These are phyloP conservation scores for Lactifluus rugatus DNA, from an alignment of 768 basidiomycete genomes.

Conservation along the genomic window DNA sequence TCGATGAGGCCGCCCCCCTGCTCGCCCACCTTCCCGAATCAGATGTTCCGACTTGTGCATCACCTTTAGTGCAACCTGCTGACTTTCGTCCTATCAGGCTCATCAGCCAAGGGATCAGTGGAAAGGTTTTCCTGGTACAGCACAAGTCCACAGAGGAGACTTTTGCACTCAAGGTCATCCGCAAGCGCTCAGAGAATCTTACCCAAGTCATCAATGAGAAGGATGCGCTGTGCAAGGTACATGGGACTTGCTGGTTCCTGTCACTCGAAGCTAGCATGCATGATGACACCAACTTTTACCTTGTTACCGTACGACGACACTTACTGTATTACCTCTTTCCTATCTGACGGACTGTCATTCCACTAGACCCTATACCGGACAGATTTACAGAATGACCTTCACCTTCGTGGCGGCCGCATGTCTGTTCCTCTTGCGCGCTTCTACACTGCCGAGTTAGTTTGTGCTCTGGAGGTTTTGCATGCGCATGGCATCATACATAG, in stretches of 20 bases:
- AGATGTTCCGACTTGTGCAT: not conserved
- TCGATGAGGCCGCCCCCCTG: conserved; percentile 6
- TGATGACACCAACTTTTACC: conserved; percentile 19
- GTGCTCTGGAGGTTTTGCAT: conserved; percentile 28
- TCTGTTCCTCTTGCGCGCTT: conserved; percentile 12
- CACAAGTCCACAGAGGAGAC: conserved; percentile 6
- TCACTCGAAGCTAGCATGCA: conserved; percentile 18
- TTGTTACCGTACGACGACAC: conserved; percentile 9
- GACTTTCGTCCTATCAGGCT: conserved; percentile 13
- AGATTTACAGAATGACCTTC: conserved; percentile 16
- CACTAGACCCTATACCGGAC: conserved; percentile 7
- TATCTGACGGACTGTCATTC: not conserved
- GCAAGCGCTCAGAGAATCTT: conserved; percentile 10
- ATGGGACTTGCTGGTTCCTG: conserved; percentile 12
- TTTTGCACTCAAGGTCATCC: conserved; percentile 16
- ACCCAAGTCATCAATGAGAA: conserved; percentile 9
- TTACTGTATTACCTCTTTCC: not conserved
- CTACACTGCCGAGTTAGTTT: conserved; percentile 15
- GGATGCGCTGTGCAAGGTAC: conserved; percentile 8
- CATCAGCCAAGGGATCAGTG: conserved; percentile 15
- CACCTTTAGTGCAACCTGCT: not conserved
- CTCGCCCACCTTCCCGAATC: not conserved
- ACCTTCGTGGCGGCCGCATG: conserved; percentile 10
- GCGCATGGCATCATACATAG: conserved; percentile 36
- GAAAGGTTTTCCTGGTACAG: conserved; percentile 16